Conservation (phyloP, 371 early-diverging fungal genomes). For the Umbelopsis sp. region DNA sequence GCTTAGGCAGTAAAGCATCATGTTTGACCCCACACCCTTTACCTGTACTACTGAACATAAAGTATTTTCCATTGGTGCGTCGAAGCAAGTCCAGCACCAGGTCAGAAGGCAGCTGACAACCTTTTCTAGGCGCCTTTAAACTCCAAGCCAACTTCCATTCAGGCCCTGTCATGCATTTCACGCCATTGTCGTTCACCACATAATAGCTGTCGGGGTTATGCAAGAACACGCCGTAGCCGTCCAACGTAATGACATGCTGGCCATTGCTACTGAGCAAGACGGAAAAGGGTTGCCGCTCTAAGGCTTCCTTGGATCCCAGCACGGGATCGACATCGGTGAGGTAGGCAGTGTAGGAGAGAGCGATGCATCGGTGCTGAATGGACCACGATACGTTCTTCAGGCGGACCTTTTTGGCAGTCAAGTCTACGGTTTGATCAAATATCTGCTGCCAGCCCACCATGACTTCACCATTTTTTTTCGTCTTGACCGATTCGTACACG, state of each 20-base stretch:
- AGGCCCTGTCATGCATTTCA: conserved; percentile 3
- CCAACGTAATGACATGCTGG: background rate
- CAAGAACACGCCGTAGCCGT: conserved; percentile 8
- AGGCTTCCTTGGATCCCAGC: background rate
- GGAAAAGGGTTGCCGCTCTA: background rate
- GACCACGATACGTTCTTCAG: conserved; percentile 6
- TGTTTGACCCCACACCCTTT: background rate
- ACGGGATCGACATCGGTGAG: conserved; percentile 7
- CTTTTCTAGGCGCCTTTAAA: conserved; percentile 8
- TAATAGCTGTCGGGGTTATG: conserved; percentile 1
- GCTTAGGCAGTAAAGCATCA: no score
- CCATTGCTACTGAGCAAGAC: background rate
- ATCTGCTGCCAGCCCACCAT: conserved; percentile 8
- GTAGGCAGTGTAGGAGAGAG: conserved; percentile 12
- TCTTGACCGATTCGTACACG: conserved; percentile 1
- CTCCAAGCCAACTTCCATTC: conserved; percentile 3
- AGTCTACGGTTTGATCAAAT: conserved; percentile 14
- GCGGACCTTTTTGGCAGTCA: background rate
- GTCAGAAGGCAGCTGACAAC: conserved; percentile 16
- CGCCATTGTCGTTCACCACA: conserved; percentile 3
- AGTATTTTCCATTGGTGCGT: conserved; percentile 8
- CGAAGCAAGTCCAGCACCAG: background rate
- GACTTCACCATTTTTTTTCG: background rate
- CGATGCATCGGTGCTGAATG: background rate
- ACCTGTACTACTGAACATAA: conserved; percentile 8